Base-by-base conservation (phyloP, 148 eudicot species). In the Euryodendron excelsum region DNA sequence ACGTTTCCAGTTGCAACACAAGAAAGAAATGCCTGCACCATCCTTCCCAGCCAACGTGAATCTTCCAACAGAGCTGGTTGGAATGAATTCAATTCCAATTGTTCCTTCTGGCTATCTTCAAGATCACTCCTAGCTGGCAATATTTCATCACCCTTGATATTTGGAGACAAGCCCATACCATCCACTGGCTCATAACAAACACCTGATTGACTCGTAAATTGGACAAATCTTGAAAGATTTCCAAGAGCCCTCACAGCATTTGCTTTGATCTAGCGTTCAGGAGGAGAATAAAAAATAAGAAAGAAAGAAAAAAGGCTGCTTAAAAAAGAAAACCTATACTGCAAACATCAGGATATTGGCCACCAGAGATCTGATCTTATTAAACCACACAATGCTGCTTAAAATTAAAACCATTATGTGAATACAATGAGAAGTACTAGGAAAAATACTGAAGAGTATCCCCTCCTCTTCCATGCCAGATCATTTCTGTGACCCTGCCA, bases 181-280 rank as follows among this genome's bases (percentile, higher is more conserved):
- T 80, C 74, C 37, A 50, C 59, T 74, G 18, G 82, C 82, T 78
- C 68, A 78, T 75, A 66, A 77, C 14, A 45, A 33, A 48, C 44
- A 63, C 30, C 75, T 28, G 77, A 76, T 62, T 63, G 77, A 62
- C 78, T 82, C 7, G 85, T 39, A 80, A 91, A 91, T 61, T 78
- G 91, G 66, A 91, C 85, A 74, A 82, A 87, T 83, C 98, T 89
- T 39, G 97, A 89, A 80, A 96, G 91, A 81, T 91, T 90, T 60
- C 99, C 99, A 6, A 96, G 88, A 75, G 96, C 99, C 80, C 99
- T 90, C 78, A 96, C 99, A 79, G 97, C 98, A 88, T 96, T 96
- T 79, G 99, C 94, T 84, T 93, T 96, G 25, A 96, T 85, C 98
- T 94, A 58, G 10, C 41, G 21, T 48, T 17, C 18, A 76, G 47